Percentiles rank a stretch among this genome's conserved stretches.
Evolutionary conservation across 352 stramenopile species (phyloP).

Genomic region (Globisporangium okanoganense): DNA sequence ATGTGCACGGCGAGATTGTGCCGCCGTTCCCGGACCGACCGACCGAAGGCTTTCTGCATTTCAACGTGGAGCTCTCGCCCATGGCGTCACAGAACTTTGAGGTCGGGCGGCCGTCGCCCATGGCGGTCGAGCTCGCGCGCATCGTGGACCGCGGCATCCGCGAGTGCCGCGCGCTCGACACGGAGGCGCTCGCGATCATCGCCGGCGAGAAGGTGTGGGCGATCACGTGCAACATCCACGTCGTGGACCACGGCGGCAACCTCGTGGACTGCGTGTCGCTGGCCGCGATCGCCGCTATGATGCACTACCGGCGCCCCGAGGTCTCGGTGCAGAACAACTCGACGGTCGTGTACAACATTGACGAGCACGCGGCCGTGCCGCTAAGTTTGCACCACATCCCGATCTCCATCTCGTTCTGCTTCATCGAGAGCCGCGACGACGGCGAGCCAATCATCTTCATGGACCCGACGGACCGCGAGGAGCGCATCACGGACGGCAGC

Average conservation of each 20-base stretch:
- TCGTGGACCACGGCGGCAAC: slow-evolving; percentile 93
- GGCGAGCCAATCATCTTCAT: slow-evolving; percentile 70
- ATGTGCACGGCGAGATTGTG: slow-evolving; percentile 83
- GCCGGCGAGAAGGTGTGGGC: slow-evolving; percentile 93
- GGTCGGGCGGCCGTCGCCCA: slow-evolving; percentile 35
- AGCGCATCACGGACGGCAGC: slow-evolving; percentile 82
- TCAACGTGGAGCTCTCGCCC: slow-evolving; percentile 79
- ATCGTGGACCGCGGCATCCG: slow-evolving; percentile 91
- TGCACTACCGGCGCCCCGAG: slow-evolving; percentile 92
- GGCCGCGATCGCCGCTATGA: slow-evolving; percentile 91
- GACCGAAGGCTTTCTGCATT: slow-evolving; percentile 85
- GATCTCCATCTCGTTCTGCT: slow-evolving; percentile 94
- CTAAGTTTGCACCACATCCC: slow-evolving; percentile 95
- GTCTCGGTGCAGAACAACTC: slow-evolving; percentile 63
- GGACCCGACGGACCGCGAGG: slow-evolving; percentile 88
- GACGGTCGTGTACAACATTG: slow-evolving; percentile 74
- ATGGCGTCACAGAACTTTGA: slow-evolving; percentile 85
- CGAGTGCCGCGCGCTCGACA: slow-evolving; percentile 91
- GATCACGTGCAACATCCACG: slow-evolving; percentile 88
- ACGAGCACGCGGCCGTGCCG: slow-evolving; percentile 89
- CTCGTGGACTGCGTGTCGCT: slow-evolving; percentile 90
- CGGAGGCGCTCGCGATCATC: slow-evolving; percentile 92
- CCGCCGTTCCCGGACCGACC: slow-evolving; percentile 82
- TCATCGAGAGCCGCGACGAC: slow-evolving; percentile 39
- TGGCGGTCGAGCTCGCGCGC: slow-evolving; percentile 77